Conservation (phyloP, 2,329 filamentous ascomycete genomes). For the Alternaria brassicicola region DNA sequence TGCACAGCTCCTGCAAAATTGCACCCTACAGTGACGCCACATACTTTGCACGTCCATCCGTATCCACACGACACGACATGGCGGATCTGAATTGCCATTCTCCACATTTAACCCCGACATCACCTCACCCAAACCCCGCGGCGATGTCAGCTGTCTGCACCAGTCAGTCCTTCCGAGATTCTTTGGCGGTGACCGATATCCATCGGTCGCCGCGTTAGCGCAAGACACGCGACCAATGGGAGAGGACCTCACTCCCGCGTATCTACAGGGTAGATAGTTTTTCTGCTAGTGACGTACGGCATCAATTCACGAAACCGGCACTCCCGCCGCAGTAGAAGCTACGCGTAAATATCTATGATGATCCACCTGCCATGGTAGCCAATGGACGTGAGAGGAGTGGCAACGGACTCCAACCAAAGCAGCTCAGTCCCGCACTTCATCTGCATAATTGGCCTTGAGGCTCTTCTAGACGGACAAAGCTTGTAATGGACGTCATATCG, state of each 20-base stretch:
- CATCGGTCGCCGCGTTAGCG: constrained; percentile 7
- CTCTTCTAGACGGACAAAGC: constrained; percentile 2
- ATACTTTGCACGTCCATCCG: not conserved
- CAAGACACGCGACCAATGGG: constrained; percentile 9
- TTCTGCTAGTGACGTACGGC: constrained; percentile 11
- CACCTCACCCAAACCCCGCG: not conserved
- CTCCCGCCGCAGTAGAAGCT: not conserved
- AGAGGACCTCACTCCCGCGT: constrained; percentile 2
- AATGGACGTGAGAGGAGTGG: not conserved
- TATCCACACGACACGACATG: not conserved
- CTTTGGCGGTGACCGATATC: not conserved
- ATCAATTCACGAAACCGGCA: not conserved
- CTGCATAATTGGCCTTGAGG: not conserved
- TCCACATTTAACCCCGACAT: constrained; percentile 3
- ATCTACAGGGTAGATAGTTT: not conserved
- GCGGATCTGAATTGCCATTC: not conserved
- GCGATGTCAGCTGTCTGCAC: not conserved
- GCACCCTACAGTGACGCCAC: not conserved
- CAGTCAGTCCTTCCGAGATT: not conserved
- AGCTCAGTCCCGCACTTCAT: not conserved
- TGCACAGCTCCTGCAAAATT: not conserved
- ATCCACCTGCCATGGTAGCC: not conserved
- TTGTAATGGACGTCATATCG: constrained; percentile 7
- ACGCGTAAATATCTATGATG: constrained; percentile 6
- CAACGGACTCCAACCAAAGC: not conserved